These are phyloP conservation scores for Phalaenopsis equestris DNA, from an alignment of 106 monocot species.

Conservation along the genomic window DNA sequence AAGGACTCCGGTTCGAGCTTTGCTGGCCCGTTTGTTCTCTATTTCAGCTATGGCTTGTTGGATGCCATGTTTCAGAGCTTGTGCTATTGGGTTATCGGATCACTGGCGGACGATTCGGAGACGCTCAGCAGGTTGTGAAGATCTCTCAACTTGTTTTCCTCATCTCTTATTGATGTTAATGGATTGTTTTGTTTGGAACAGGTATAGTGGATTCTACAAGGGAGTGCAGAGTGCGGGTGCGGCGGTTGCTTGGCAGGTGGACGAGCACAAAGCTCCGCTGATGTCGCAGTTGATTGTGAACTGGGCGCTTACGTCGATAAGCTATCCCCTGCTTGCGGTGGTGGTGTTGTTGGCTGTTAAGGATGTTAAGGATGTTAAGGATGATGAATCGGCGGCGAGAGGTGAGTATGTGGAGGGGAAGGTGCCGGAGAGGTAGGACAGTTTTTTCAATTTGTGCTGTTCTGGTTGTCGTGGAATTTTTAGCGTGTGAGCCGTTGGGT, in stretches of 20 bases:
- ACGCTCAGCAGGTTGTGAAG: neutral
- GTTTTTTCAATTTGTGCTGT: neutral
- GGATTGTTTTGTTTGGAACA: slow-evolving; percentile 11
- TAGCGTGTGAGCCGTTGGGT: no score
- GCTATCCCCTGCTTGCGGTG: slow-evolving; percentile 64
- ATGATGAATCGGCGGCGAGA: slow-evolving; percentile 7
- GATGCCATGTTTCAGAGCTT: slow-evolving; percentile 87
- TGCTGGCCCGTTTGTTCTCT: slow-evolving; percentile 81
- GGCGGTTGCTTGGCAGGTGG: slow-evolving; percentile 52
- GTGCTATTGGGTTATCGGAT: slow-evolving; percentile 4
- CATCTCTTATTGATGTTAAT: neutral
- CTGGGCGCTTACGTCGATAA: slow-evolving; percentile 68
- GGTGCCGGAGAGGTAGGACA: neutral
- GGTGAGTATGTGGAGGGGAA: slow-evolving; percentile 15
- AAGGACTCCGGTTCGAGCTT: slow-evolving; percentile 44
- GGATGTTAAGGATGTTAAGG: slow-evolving; percentile 77
- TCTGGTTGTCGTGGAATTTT: no score
- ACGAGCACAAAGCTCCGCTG: slow-evolving; percentile 37
- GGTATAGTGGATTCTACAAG: slow-evolving; percentile 62
- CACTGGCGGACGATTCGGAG: neutral
- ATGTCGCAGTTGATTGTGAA: slow-evolving; percentile 59
- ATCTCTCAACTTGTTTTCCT: neutral
- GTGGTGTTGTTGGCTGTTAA: slow-evolving; percentile 56
- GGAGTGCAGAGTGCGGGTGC: slow-evolving; percentile 63
- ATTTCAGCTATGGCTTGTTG: slow-evolving; percentile 74